Base-by-base conservation (phyloP, 2,329 filamentous ascomycete genomes). In the Hymenoscyphus fraxineus region DNA sequence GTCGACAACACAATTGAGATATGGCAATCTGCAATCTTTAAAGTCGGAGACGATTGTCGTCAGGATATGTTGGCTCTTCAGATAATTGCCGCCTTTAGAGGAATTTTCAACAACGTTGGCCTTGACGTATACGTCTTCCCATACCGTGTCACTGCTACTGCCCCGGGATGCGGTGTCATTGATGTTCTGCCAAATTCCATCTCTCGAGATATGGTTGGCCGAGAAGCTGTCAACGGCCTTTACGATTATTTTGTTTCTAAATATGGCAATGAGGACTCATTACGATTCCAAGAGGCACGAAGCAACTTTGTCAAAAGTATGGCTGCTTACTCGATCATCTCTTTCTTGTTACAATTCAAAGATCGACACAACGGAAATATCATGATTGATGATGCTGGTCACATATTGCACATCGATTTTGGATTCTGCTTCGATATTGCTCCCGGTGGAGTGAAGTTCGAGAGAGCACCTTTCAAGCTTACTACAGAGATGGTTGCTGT, bases 11-110 rank as follows among this genome's bases (percentile, higher is more conserved):
- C 87, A 0, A 87, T 96, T 70, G 96, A 99, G 77, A 90, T 94
- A n/a, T 98, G 95, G 96, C 95, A 99, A 77, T 96, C 93, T 1
- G 95, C 94, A 64, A 99, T 99, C 74, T 99, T 99, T 87, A 99
- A 99, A 77, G 96, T 99, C 59, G 95, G 95, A 67, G 95, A 99
- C 76, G 95, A 99, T 77, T 98, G 95, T 76, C 90, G 95, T 60
- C 95, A 99, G 78, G 96, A 99, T 73, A 91, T 99, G 61, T 83
- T 99, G 66, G 95, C 95, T 1, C 81, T 99, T 67, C 95, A 99
- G 78, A 96, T 99, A 90, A 97, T 99, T 76, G 89, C 95, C 0
- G 93, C 93, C 1, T 99, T 99, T 82, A 89, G 95, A 31, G 93
- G 93, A 68, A 99, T 99, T 73, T 99, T 98, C 83, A 91, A 96